Evolutionary conservation across 306 rosid genomes (phyloP).

Genomic region (Glycine tomentella): DNA sequence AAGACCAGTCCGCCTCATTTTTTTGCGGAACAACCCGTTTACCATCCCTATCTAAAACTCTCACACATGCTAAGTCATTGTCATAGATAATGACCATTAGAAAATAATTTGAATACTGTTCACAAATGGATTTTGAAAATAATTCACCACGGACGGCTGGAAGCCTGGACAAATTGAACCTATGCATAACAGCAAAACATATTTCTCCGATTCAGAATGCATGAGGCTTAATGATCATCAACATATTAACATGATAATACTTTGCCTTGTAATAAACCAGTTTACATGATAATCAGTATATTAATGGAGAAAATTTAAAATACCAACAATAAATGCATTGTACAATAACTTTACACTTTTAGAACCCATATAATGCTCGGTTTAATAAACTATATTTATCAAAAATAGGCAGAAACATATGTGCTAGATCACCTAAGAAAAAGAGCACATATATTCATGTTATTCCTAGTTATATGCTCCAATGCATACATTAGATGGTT

Average conservation of each 20-base stretch:
- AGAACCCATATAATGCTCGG: neutral
- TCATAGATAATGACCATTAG: neutral
- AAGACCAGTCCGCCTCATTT: too few species aligned
- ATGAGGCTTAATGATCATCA: neutral
- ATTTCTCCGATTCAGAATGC: conserved; percentile 29
- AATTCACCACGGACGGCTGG: conserved; percentile 2
- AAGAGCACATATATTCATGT: conserved; percentile 11
- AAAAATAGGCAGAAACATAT: neutral
- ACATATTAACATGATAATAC: neutral
- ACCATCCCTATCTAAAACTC: too few species aligned
- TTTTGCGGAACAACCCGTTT: too few species aligned
- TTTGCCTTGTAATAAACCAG: neutral
- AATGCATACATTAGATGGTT: conserved; percentile 49
- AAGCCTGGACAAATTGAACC: conserved; percentile 1
- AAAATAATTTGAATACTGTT: conserved; percentile 5
- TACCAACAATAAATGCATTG: neutral
- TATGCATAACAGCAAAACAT: neutral
- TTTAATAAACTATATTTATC: neutral
- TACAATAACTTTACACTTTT: conserved; percentile 11
- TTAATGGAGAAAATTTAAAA: neutral
- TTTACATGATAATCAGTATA: neutral
- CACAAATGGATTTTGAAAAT: neutral
- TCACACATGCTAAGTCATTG: neutral
- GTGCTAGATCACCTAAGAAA: neutral
- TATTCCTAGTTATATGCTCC: neutral